A percentile compares a stretch with the other conserved stretches of the same genome.
phyloP scores from a whole-genome alignment of 2,329 filamentous ascomycete species.

The Akanthomyces uredinophilus region DNA sequence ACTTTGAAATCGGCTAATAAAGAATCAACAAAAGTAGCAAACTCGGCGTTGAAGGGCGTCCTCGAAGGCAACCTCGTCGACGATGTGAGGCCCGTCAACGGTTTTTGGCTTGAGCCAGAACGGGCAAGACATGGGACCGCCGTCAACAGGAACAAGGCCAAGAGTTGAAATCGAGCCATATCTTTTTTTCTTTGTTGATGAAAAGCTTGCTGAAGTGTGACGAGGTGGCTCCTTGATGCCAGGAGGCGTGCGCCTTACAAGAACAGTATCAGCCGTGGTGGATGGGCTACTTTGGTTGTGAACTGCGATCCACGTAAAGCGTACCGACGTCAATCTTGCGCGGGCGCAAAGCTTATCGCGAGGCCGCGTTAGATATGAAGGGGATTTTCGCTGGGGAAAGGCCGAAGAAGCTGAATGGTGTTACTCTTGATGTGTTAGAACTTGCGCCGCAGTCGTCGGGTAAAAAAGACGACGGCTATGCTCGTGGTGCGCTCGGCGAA shows the following conservation, averaged over 20 bases:
- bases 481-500: no score
- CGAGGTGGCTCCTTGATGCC: neutral
- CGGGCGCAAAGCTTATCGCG: no score
- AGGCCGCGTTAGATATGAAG: no score
- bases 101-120: no score
- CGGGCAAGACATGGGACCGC: neutral
- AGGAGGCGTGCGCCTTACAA: neutral
- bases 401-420: no score
- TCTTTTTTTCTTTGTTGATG: neutral
- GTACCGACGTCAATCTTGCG: no score
- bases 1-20: conserved; percentile 36
- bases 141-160: neutral
- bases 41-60: neutral
- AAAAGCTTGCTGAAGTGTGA: neutral
- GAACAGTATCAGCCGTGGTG: neutral
- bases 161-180: neutral
- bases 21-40: conserved; percentile 10
- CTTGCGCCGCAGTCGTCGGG: no score
- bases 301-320: no score
- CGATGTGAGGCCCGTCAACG: neutral
- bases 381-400: no score
- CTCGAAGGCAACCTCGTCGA: neutral
- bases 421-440: no score
- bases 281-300: neutral
- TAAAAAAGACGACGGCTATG: no score